These are phyloP conservation scores for Dioscorea dumetorum DNA, from an alignment of 106 monocot genomes.

Conservation along the genomic window DNA sequence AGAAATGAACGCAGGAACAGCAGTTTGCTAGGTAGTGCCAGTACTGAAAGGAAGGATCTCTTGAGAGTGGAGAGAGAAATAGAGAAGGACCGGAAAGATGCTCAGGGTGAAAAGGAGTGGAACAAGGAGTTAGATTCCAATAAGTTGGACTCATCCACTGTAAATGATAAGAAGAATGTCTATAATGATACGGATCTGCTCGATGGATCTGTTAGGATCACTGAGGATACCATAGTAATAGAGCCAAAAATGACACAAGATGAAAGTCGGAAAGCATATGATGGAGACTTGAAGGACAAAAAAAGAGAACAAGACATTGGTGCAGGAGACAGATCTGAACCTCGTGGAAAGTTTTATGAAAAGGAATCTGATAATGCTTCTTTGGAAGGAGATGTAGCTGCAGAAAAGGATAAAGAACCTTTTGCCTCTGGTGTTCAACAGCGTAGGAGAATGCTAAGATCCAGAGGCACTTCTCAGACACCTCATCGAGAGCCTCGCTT, in stretches of 20 bases:
- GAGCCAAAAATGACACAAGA: slow-evolving; percentile 50
- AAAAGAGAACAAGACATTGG: slow-evolving; percentile 57
- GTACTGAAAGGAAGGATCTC: slow-evolving; percentile 36
- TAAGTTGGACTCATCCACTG: slow-evolving; percentile 31
- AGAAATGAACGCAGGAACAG: slow-evolving; percentile 42
- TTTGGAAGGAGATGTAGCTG: slow-evolving; percentile 23
- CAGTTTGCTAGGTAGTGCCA: slow-evolving; percentile 19
- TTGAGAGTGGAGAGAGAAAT: slow-evolving; percentile 46
- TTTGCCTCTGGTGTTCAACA: slow-evolving; percentile 57
- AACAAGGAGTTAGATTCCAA: slow-evolving; percentile 28
- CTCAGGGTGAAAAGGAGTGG: slow-evolving; percentile 30
- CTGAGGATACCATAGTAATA: slow-evolving; percentile 29
- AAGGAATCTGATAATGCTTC: slow-evolving; percentile 55
- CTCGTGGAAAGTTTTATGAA: slow-evolving; percentile 30
- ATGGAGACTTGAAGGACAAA: slow-evolving; percentile 44
- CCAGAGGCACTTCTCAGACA: slow-evolving; percentile 49
- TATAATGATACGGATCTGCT: slow-evolving; percentile 22
- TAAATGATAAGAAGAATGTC: slow-evolving; percentile 42
- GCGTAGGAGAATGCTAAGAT: slow-evolving; percentile 57
- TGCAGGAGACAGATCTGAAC: slow-evolving; percentile 45
- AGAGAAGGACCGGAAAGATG: slow-evolving; percentile 55
- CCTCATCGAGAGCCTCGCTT: slow-evolving; percentile 66
- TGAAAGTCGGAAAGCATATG: slow-evolving; percentile 49
- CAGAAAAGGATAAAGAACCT: slow-evolving; percentile 70
- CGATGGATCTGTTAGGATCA: slow-evolving; percentile 33